phyloP scores from a whole-genome alignment of 768 basidiomycete genomes.

The Termitomyces sp. region DNA sequence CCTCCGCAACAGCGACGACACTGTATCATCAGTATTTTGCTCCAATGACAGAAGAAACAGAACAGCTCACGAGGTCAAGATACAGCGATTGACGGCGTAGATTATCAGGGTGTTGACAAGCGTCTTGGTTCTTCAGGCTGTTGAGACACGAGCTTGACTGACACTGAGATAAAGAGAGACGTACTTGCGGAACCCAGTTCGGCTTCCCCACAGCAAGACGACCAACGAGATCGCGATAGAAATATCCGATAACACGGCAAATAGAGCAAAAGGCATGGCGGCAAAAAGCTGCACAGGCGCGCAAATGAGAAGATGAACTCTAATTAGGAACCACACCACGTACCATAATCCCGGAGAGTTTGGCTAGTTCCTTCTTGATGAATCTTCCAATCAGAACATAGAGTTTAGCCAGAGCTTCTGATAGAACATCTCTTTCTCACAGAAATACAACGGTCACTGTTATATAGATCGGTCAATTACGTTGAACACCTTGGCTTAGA shows the following conservation, averaged over 20 bases:
- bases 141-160: neutral
- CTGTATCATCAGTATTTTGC: constrained; percentile 4
- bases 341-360: constrained; percentile 30
- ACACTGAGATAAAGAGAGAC: neutral
- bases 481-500: neutral
- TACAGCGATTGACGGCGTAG: constrained; percentile 45
- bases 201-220: constrained; percentile 32
- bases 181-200: constrained; percentile 32
- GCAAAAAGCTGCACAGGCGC: constrained; percentile 27
- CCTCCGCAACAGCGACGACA: constrained; percentile 31
- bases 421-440: constrained; percentile 11
- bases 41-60: neutral
- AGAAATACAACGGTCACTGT: constrained; percentile 30
- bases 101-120: constrained; percentile 39
- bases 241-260: constrained; percentile 41
- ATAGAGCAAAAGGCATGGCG: constrained; percentile 38
- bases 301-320: neutral
- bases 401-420: neutral
- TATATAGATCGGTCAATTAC: neutral
- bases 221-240: constrained; percentile 38
- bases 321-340: neutral
- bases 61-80: constrained; percentile 39
- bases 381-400: constrained; percentile 17
- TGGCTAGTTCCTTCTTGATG: constrained; percentile 28
- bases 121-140: constrained; percentile 30